Evolutionary conservation across 306 rosid genomes (phyloP).

Genomic region (Alnus rubra): DNA sequence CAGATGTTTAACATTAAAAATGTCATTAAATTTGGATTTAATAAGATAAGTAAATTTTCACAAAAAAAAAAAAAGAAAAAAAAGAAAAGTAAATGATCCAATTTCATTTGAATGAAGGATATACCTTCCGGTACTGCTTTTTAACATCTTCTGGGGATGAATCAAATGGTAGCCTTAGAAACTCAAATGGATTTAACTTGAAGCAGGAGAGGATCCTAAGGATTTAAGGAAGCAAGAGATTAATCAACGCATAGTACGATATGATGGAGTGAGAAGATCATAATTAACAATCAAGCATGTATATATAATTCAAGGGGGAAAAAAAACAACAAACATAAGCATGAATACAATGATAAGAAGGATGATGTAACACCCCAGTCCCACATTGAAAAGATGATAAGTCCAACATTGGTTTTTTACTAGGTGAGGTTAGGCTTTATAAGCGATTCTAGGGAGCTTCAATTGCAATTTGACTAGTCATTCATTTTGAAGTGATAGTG

Average conservation of each 20-base stretch:
- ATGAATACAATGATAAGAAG: neutral
- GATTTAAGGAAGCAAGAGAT: slow-evolving; percentile 9
- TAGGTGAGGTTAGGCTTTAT: too few relatives aligned
- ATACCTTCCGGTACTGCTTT: slow-evolving; percentile 94
- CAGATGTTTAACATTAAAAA: slow-evolving; percentile 26
- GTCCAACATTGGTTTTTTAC: too few relatives aligned
- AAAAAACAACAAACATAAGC: neutral
- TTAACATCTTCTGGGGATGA: slow-evolving; percentile 75
- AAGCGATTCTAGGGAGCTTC: too few relatives aligned
- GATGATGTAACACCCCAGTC: too few relatives aligned
- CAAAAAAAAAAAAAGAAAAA: too few relatives aligned
- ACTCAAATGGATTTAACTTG: slow-evolving; percentile 85
- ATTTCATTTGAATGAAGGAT: slow-evolving; percentile 14
- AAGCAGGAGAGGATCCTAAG: slow-evolving; percentile 88
- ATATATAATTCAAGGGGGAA: neutral
- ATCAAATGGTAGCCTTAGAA: slow-evolving; percentile 77
- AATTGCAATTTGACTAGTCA: too few relatives aligned
- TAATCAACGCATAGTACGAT: slow-evolving; percentile 26
- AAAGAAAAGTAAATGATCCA: neutral
- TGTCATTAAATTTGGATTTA: slow-evolving; percentile 11
- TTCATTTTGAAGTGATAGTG: too few relatives aligned
- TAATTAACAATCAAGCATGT: slow-evolving; percentile 10
- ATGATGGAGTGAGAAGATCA: slow-evolving; percentile 13
- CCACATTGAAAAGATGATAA: too few relatives aligned
- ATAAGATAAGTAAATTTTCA: neutral